A percentile compares a stretch with the other conserved stretches of the same genome.
Evolutionary conservation across 164 flowering plant species (phyloP).

Genomic region (Chimonanthus praecox): DNA sequence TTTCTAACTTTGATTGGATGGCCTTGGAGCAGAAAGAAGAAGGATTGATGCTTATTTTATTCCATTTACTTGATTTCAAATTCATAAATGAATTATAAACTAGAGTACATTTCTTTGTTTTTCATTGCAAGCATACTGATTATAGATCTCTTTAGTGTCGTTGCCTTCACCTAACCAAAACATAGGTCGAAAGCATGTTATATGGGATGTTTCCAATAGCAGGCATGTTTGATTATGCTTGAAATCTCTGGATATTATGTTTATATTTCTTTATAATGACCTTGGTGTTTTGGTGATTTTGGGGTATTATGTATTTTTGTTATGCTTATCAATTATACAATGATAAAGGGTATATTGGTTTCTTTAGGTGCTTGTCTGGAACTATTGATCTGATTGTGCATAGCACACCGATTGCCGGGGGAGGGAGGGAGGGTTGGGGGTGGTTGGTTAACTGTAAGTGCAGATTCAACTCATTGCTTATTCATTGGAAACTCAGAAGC

Average conservation of each 20-base stretch:
- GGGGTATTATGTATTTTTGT: too few species aligned
- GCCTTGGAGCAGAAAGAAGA: background rate
- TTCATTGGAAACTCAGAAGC: too few species aligned
- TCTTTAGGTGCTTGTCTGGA: too few species aligned
- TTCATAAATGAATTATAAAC: background rate
- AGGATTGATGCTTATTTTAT: background rate
- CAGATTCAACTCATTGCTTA: too few species aligned
- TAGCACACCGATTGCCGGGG: too few species aligned
- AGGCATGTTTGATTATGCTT: background rate
- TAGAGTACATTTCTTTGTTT: background rate
- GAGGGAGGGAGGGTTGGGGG: too few species aligned
- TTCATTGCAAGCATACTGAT: background rate
- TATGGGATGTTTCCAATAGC: background rate
- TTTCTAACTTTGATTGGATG: conserved; percentile 33
- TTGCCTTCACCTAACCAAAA: background rate
- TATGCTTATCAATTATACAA: too few species aligned
- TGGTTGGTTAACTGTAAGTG: too few species aligned
- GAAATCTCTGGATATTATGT: background rate
- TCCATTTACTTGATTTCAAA: background rate
- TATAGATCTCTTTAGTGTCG: background rate
- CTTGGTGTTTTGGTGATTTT: too few species aligned
- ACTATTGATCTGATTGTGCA: too few species aligned
- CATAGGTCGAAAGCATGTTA: background rate
- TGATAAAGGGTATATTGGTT: too few species aligned
- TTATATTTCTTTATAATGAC: too few species aligned